phyloP scores from a whole-genome alignment of 2,329 filamentous ascomycete species.

The Colletotrichum godetiae region DNA sequence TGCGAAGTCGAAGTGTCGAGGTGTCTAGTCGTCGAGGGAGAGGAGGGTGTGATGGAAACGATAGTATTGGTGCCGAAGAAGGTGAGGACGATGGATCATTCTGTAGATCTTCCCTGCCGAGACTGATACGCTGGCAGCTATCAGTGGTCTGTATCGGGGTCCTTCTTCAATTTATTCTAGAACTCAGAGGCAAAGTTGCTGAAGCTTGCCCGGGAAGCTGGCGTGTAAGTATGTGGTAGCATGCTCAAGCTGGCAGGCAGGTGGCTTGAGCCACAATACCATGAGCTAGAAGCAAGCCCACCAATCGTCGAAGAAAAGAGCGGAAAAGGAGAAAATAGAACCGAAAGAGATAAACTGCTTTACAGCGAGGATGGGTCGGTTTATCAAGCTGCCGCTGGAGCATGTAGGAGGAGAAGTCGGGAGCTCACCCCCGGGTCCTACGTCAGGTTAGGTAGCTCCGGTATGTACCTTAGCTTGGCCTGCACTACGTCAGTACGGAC shows the following conservation, averaged over 20 bases:
- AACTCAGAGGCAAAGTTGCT: no score
- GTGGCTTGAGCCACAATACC: background rate
- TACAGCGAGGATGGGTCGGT: background rate
- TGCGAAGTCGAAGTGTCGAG: background rate
- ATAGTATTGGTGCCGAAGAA: no score
- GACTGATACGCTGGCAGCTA: no score
- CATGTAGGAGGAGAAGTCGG: background rate
- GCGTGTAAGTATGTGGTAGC: no score
- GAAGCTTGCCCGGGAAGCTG: no score
- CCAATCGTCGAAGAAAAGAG: background rate
- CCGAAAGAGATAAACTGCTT: accelerated
- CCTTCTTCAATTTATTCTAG: no score
- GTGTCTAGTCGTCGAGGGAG: background rate
- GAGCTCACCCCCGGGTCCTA: background rate
- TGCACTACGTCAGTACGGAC: conserved; percentile 27
- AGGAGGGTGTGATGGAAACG: no score
- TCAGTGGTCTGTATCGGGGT: no score
- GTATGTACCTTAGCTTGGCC: conserved; percentile 5
- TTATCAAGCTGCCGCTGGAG: background rate
- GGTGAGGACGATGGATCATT: no score
- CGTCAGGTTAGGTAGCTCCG: background rate
- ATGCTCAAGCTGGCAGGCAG: background rate
- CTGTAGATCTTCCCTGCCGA: no score
- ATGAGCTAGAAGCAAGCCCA: background rate
- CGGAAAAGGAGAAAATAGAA: background rate